A percentile compares a stretch with the other conserved stretches of the same genome.
phyloP scores from a whole-genome alignment of 768 basidiomycete species.

The Cyclocybe aegerita region DNA sequence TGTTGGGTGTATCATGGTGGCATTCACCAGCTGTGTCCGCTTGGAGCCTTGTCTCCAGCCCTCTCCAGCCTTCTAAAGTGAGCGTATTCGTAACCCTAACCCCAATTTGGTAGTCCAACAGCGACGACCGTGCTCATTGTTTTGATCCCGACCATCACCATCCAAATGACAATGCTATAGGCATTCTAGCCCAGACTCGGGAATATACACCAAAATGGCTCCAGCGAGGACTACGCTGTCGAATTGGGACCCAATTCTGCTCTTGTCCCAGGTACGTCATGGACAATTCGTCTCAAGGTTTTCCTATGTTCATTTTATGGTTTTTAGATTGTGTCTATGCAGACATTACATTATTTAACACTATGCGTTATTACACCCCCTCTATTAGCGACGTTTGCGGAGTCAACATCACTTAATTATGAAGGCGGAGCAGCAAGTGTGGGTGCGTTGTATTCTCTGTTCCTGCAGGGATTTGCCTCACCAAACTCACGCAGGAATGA shows the following conservation, averaged over 20 bases:
- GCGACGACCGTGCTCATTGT: not conserved
- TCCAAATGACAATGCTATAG: constrained; percentile 15
- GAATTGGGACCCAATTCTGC: constrained; percentile 88
- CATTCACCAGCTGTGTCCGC: too few relatives aligned
- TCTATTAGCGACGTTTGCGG: constrained; percentile 72
- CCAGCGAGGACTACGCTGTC: constrained; percentile 38
- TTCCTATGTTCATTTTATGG: not conserved
- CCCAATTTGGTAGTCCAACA: constrained; percentile 3
- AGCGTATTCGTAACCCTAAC: constrained; percentile 13
- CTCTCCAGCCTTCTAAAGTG: too few relatives aligned
- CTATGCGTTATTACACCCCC: constrained; percentile 83
- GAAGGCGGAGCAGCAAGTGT: constrained; percentile 82
- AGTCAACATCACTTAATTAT: constrained; percentile 63
- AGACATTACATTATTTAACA: constrained; percentile 91
- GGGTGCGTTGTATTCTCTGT: constrained; percentile 40
- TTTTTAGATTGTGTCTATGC: constrained; percentile 84
- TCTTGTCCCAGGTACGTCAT: constrained; percentile 75
- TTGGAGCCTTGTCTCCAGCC: too few relatives aligned
- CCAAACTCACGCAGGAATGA: constrained; percentile 54
- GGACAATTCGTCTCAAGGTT: not conserved
- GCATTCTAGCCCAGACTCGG: constrained; percentile 10
- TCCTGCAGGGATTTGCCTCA: not conserved
- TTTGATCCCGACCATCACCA: constrained; percentile 1
- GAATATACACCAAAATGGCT: constrained; percentile 25
- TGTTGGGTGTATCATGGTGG: too few relatives aligned